A percentile compares a stretch with the other conserved stretches of the same genome.
Conservation (phyloP, 2,329 filamentous ascomycete genomes). For the Trichoderma harzianum region DNA sequence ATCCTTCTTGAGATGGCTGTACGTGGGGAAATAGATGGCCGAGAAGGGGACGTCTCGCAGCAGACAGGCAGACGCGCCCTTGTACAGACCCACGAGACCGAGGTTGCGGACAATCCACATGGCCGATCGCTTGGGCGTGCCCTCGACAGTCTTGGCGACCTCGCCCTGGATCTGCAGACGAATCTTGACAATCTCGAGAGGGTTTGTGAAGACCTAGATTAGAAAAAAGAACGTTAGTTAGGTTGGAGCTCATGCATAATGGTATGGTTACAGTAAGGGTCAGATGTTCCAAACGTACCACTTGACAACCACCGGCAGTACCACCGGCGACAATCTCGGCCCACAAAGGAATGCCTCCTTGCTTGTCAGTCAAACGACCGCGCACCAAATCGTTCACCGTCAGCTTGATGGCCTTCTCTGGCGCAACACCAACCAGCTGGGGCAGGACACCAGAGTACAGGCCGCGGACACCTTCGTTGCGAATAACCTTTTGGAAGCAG, state of each 20-base stretch:
- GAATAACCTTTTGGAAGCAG: constrained; percentile 88
- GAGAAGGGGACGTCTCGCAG: constrained; percentile 97
- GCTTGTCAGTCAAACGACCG: constrained; percentile 68
- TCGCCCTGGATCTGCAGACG: constrained; percentile 96
- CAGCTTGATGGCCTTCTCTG: constrained; percentile 98
- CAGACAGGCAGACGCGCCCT: constrained; percentile 90
- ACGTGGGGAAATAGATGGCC: constrained; percentile 97
- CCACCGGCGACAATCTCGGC: constrained; percentile 86
- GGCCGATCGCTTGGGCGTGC: constrained; percentile 80
- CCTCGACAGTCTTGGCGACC: constrained; percentile 81
- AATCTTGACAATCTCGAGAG: constrained; percentile 98
- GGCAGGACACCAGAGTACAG: constrained; percentile 93
- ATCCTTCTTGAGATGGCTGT: constrained; percentile 90
- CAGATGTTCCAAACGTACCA: constrained; percentile 58
- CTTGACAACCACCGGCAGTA: constrained; percentile 88
- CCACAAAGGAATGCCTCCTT: constrained; percentile 66
- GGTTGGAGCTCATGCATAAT: background rate
- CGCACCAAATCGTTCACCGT: constrained; percentile 96
- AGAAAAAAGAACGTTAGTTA: background rate
- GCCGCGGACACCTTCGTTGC: constrained; percentile 85
- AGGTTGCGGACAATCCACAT: constrained; percentile 98
- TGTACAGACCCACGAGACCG: constrained; percentile 91
- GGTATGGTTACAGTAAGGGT: background rate
- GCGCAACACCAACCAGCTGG: constrained; percentile 95
- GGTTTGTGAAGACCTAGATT: constrained; percentile 85